Base-by-base conservation (phyloP, 2,329 filamentous ascomycete genomes). In the Aspergillus fischeri region DNA sequence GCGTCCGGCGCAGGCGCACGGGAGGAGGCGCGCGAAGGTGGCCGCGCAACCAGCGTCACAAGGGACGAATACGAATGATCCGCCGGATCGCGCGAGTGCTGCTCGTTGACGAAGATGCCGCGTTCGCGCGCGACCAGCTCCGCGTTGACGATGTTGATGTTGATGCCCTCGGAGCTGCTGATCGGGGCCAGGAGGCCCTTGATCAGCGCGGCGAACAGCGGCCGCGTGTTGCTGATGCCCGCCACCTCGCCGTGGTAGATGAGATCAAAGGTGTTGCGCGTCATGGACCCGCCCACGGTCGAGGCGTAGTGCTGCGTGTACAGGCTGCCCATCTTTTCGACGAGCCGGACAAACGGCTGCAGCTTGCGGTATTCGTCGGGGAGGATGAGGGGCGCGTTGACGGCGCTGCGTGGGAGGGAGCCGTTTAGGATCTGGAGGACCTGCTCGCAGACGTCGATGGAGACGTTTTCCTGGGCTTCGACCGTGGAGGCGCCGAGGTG, bases 81-180 rank as follows among this genome's bases (percentile, higher is more conserved):
- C 0, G 80, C 77, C 21, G 78, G 77, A 54, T 88, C 84, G 7
- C 86, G 81, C 2, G 81, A 83, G 60, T 86, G 86, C 41, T 85
- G 85, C 75, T 93, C 90, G 67, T 87, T 90, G 67, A 94, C 86
- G 48, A 87, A 81, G 60, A 94, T 88, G 2, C 89, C 90, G 63
- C 89, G 89, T 65, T 92, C 88, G 61, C 85, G 87, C 21, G 90
- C 89, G 14, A 92, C 83, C 27, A 92, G 78, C 47, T 85, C 82
- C 0, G 90, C 90, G 67, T 94, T 93, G 64, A 94, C 90, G 58
- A 94, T 91, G 75, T 92, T 93, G 65, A 92, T 86, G 66, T 89
- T 87, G 11, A 84, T 72, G 0, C 83, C 86, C 41, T 87, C 86
- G 0, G 81, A 78, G 56, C 86, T 85, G 55, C 84, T 88, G 63